These are phyloP conservation scores for Umbelopsis ramanniana DNA, from an alignment of 192 early-diverging fungal species.

Conservation along the genomic window DNA sequence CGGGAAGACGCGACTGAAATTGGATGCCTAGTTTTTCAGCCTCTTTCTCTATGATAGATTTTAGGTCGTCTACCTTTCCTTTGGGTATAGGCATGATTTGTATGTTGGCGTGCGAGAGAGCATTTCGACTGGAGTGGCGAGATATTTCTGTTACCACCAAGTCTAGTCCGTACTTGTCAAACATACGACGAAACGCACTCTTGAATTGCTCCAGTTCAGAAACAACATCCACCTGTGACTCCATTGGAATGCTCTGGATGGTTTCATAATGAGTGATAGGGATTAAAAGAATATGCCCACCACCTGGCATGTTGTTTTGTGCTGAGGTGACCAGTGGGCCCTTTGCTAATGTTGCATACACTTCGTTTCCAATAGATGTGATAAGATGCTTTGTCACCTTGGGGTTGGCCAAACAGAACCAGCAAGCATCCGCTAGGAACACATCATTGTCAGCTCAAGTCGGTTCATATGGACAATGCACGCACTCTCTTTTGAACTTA, in stretches of 20 bases:
- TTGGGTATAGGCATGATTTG: slow-evolving; percentile 71
- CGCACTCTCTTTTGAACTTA: slow-evolving; percentile 3
- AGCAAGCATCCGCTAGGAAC: slow-evolving; percentile 66
- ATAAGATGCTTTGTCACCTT: slow-evolving; percentile 91
- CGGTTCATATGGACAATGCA: too few relatives aligned
- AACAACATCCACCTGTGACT: slow-evolving; percentile 42
- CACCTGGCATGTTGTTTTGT: slow-evolving; percentile 60
- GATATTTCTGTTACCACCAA: slow-evolving; percentile 81
- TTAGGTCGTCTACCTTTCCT: slow-evolving; percentile 41
- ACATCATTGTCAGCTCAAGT: background rate
- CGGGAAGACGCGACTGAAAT: slow-evolving; percentile 37
- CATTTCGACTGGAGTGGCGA: slow-evolving; percentile 50
- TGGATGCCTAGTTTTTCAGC: slow-evolving; percentile 44
- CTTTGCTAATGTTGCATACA: slow-evolving; percentile 87
- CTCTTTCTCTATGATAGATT: slow-evolving; percentile 46
- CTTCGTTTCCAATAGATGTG: slow-evolving; percentile 77
- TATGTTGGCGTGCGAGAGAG: slow-evolving; percentile 62
- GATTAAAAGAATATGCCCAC: slow-evolving; percentile 81
- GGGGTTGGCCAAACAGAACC: slow-evolving; percentile 96
- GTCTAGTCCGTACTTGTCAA: slow-evolving; percentile 59
- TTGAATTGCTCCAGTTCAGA: slow-evolving; percentile 63
- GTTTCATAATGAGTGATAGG: slow-evolving; percentile 56
- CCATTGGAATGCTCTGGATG: slow-evolving; percentile 47
- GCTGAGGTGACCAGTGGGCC: slow-evolving; percentile 67
- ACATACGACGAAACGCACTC: slow-evolving; percentile 54